A percentile compares a stretch with the other conserved stretches of the same genome.
These are phyloP conservation scores for Phalaenopsis equestris DNA, from an alignment of 106 monocot species.

Conservation along the genomic window DNA sequence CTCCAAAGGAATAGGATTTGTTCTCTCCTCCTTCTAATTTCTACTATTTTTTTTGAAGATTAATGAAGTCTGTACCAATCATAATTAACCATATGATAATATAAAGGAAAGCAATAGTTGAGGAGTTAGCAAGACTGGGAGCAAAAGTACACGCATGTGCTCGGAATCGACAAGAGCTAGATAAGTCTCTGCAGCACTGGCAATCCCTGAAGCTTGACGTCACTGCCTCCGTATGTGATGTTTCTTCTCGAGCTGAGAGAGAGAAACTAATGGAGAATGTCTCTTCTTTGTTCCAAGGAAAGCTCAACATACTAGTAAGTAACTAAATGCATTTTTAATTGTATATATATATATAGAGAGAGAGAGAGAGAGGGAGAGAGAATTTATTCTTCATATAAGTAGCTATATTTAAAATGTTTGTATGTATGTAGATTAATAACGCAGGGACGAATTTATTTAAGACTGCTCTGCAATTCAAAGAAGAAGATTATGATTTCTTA, in stretches of 20 bases:
- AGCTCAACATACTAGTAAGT: slow-evolving; percentile 82
- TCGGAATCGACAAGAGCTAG: slow-evolving; percentile 49
- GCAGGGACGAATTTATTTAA: slow-evolving; percentile 3
- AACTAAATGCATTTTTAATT: background rate
- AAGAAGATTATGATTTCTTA: background rate
- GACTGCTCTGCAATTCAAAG: too few relatives aligned
- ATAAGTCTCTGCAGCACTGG: slow-evolving; percentile 42
- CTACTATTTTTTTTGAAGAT: too few relatives aligned
- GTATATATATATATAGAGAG: too few relatives aligned
- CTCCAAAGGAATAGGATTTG: slow-evolving; percentile 47
- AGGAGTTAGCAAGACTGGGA: slow-evolving; percentile 42
- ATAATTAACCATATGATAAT: background rate
- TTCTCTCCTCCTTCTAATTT: too few relatives aligned
- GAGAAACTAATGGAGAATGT: slow-evolving; percentile 33
- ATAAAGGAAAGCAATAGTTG: slow-evolving; percentile 39
- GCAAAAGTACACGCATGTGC: slow-evolving; percentile 24
- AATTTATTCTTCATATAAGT: too few relatives aligned
- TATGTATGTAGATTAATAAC: slow-evolving; percentile 30
- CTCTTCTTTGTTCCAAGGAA: slow-evolving; percentile 36
- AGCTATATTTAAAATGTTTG: too few relatives aligned
- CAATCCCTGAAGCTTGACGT: slow-evolving; percentile 30
- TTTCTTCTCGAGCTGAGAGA: slow-evolving; percentile 28
- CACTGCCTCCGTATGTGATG: slow-evolving; percentile 54
- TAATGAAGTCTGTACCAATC: too few relatives aligned
- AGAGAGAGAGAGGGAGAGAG: too few relatives aligned